These are phyloP conservation scores for Penicillium sp. DNA, from an alignment of 2,329 filamentous ascomycete species.

Conservation along the genomic window DNA sequence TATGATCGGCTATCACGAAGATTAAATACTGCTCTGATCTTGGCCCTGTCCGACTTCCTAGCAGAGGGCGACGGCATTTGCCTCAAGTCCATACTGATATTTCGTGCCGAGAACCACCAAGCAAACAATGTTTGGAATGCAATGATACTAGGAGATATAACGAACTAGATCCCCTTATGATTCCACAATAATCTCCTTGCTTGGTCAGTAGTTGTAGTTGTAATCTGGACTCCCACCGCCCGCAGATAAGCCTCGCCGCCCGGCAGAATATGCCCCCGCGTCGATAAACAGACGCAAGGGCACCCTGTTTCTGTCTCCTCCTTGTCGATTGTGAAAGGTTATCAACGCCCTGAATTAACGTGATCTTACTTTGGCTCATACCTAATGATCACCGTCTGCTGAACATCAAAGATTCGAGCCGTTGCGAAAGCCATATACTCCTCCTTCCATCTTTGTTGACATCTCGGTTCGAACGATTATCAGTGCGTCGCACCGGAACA, in stretches of 20 bases:
- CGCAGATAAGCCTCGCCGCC: conserved; percentile 23
- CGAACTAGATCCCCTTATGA: background rate
- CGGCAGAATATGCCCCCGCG: conserved; percentile 34
- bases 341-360: background rate
- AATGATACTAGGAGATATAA: background rate
- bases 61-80: background rate
- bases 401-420: background rate
- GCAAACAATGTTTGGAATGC: background rate
- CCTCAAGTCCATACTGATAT: background rate
- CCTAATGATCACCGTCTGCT: background rate
- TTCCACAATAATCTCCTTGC: background rate
- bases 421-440: background rate
- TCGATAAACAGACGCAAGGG: conserved; percentile 31
- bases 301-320: conserved; percentile 3
- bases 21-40: conserved; percentile 30
- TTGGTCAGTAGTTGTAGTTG: background rate
- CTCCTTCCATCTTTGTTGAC: conserved; percentile 14
- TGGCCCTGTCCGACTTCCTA: background rate
- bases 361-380: background rate
- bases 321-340: background rate
- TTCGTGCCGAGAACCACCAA: background rate
- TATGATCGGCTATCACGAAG: conserved; percentile 86
- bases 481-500: conserved; percentile 2
- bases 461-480: background rate
- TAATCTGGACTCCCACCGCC: conserved; percentile 7